A percentile compares a stretch with the other conserved stretches of the same genome.
phyloP scores from a whole-genome alignment of 306 rosid species.

The Fragaria nilgerrensis region DNA sequence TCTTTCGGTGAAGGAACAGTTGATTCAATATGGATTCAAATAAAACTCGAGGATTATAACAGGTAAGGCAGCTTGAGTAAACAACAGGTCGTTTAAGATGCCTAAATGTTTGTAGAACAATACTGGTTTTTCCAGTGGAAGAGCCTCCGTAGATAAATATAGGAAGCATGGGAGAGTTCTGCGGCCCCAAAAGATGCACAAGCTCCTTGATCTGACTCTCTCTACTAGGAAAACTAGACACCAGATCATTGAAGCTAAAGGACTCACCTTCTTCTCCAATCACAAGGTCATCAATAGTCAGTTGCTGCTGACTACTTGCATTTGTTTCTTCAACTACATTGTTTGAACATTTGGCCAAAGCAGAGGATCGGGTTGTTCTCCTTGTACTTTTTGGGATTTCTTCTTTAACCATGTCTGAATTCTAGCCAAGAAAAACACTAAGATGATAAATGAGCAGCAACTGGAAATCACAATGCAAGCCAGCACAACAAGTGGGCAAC shows the following conservation, averaged over 20 bases:
- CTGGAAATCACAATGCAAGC: neutral
- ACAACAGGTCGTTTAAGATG: constrained; percentile 80
- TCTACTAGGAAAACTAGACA: constrained; percentile 68
- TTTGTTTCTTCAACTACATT: constrained; percentile 32
- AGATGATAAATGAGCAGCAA: neutral
- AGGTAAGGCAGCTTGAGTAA: constrained; percentile 80
- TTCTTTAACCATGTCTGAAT: constrained; percentile 51
- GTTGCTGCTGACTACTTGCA: constrained; percentile 34
- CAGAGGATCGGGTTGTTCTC: constrained; percentile 64
- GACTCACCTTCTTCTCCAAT: constrained; percentile 72
- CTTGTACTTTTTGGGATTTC: constrained; percentile 45
- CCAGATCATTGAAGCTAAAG: constrained; percentile 53
- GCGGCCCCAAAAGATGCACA: constrained; percentile 60
- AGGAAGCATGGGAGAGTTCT: constrained; percentile 79
- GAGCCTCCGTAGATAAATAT: constrained; percentile 73
- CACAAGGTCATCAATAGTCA: constrained; percentile 56
- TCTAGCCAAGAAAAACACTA: neutral
- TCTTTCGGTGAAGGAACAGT: constrained; percentile 67
- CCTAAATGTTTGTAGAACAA: constrained; percentile 56
- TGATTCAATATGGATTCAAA: constrained; percentile 81
- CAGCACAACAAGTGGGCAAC: neutral
- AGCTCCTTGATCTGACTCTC: constrained; percentile 61
- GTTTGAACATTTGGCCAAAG: constrained; percentile 38
- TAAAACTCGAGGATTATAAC: constrained; percentile 70
- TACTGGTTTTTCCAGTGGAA: constrained; percentile 83